A percentile compares a stretch with the other conserved stretches of the same genome.
Evolutionary conservation across 805 yeast species (phyloP).

Genomic region (Starmerella tilneyi): DNA sequence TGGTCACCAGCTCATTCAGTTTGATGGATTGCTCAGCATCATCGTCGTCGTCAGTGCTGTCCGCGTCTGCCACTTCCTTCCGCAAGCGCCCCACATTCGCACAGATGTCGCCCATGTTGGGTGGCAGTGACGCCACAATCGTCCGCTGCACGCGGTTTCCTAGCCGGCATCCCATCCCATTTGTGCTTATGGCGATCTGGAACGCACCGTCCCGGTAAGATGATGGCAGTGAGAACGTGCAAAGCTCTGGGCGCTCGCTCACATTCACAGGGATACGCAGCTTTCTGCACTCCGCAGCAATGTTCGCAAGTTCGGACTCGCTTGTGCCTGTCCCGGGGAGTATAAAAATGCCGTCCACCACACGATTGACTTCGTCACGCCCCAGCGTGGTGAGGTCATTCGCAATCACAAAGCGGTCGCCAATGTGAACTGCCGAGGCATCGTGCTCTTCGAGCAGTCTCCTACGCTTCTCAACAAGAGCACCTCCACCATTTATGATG

Average conservation of each 20-base stretch:
- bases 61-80: slow-evolving; percentile 36
- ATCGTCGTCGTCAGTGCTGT: slow-evolving; percentile 39
- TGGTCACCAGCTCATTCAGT: slow-evolving; percentile 52
- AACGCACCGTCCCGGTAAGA: slow-evolving; percentile 56
- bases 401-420: slow-evolving; percentile 15
- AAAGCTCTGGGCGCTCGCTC: slow-evolving; percentile 57
- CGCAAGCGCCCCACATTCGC: slow-evolving; percentile 60
- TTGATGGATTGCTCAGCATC: slow-evolving; percentile 53
- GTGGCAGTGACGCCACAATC: slow-evolving; percentile 48
- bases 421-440: slow-evolving; percentile 12
- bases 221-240: slow-evolving; percentile 69
- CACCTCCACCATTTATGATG: slow-evolving; percentile 19
- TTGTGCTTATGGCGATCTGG: slow-evolving; percentile 74
- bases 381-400: slow-evolving; percentile 49
- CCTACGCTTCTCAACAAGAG: slow-evolving; percentile 16
- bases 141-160: slow-evolving; percentile 75
- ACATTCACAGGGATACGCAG: slow-evolving; percentile 76
- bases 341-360: slow-evolving; percentile 72
- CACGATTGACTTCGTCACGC: slow-evolving; percentile 46
- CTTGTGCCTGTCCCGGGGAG: slow-evolving; percentile 15
- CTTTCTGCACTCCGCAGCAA: slow-evolving; percentile 44
- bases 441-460: slow-evolving; percentile 19
- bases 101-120: slow-evolving; percentile 59
- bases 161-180: slow-evolving; percentile 80
- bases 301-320: slow-evolving; percentile 24